Conservation (phyloP, 306 rosid species). For the Glycine tomentella region DNA sequence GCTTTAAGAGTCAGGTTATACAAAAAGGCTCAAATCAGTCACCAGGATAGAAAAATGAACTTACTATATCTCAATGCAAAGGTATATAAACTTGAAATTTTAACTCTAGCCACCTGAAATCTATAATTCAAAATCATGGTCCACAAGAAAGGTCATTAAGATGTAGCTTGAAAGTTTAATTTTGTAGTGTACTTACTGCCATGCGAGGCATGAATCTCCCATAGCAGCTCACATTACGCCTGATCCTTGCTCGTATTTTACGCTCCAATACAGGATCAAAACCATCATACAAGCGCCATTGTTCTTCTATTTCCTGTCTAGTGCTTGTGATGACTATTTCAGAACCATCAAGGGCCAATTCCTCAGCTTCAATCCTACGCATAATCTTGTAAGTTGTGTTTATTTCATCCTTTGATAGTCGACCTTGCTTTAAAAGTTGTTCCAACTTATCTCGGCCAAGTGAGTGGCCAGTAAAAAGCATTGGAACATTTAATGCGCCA, state of each 20-base stretch:
- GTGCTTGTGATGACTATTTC: constrained; percentile 97
- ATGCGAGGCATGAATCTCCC: constrained; percentile 97
- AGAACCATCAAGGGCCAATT: constrained; percentile 86
- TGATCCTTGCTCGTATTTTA: constrained; percentile 91
- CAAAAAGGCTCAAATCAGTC: constrained; percentile 25
- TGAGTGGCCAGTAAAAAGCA: constrained; percentile 98
- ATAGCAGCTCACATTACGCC: constrained; percentile 98
- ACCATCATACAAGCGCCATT: constrained; percentile 97
- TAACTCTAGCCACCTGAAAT: constrained; percentile 45
- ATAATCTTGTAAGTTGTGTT: constrained; percentile 86
- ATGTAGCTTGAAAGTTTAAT: constrained; percentile 25
- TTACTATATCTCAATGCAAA: constrained; percentile 9
- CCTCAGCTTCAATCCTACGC: constrained; percentile 99
- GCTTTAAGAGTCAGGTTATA: constrained; percentile 27
- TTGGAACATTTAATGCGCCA: constrained; percentile 93
- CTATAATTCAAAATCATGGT: constrained; percentile 36
- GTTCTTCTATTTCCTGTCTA: constrained; percentile 94
- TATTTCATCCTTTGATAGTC: constrained; percentile 87
- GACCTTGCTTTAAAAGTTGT: constrained; percentile 86
- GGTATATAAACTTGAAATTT: constrained; percentile 39
- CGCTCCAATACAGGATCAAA: constrained; percentile 98
- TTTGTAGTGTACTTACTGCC: constrained; percentile 68
- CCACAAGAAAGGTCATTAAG: constrained; percentile 26
- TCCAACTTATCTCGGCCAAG: constrained; percentile 98
- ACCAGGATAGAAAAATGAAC: constrained; percentile 34